These are phyloP conservation scores for Komagataella populi DNA, from an alignment of 805 yeast genomes.

Conservation along the genomic window DNA sequence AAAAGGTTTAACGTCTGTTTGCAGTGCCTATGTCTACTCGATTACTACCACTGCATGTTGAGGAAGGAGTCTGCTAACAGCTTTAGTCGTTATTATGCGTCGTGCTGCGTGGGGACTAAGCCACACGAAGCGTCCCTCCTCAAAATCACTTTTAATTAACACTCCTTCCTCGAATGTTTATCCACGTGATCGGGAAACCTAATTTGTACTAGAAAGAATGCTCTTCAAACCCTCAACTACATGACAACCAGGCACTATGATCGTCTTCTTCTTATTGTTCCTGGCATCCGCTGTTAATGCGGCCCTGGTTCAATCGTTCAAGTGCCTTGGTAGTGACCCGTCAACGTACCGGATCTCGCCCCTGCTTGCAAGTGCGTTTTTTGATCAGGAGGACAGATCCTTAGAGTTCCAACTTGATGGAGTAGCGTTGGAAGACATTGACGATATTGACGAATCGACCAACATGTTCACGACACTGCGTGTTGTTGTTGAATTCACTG, in stretches of 20 bases:
- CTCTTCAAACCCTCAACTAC: background rate
- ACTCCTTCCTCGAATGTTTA: background rate
- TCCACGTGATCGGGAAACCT: background rate
- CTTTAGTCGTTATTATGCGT: no score
- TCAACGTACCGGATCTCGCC: slow-evolving; percentile 1
- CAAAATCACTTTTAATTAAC: background rate
- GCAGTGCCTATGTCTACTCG: background rate
- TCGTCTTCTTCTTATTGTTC: background rate
- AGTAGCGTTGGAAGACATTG: slow-evolving; percentile 13
- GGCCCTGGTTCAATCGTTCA: slow-evolving; percentile 5
- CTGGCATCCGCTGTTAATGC: background rate
- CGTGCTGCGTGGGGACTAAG: no score
- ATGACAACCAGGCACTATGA: background rate
- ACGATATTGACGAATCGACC: slow-evolving; percentile 29
- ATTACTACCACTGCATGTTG: no score
- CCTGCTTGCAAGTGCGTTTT: slow-evolving; percentile 4
- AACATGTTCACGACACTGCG: slow-evolving; percentile 36
- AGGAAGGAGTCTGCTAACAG: no score
- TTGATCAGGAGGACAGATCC: slow-evolving; percentile 3
- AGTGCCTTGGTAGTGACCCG: slow-evolving; percentile 1
- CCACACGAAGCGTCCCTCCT: background rate
- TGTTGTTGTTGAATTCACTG: slow-evolving; percentile 28
- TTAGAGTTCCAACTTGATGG: slow-evolving; percentile 4
- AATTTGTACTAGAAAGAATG: background rate
- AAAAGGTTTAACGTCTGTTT: no score